Percentiles rank a stretch among this genome's conserved stretches.
phyloP scores from a whole-genome alignment of 805 yeast species.

The Schwanniomyces yamadae region DNA sequence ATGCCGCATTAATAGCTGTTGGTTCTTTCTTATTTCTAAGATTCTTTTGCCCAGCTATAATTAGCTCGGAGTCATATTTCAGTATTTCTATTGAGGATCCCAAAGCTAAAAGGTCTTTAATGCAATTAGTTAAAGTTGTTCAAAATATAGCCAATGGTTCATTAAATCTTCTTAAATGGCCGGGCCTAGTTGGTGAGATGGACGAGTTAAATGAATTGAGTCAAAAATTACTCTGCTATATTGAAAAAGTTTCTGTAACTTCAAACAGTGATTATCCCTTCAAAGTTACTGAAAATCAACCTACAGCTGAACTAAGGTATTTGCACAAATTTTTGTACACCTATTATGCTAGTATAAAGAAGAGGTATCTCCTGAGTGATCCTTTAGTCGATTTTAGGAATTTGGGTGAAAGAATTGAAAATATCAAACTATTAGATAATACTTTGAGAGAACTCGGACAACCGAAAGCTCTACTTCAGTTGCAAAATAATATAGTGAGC shows the following conservation, averaged over 20 bases:
- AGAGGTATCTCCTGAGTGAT: slow-evolving; percentile 24
- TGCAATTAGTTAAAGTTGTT: slow-evolving; percentile 76
- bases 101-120: slow-evolving; percentile 60
- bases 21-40: slow-evolving; percentile 86
- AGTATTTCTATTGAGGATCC: slow-evolving; percentile 26
- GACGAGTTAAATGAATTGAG: slow-evolving; percentile 37
- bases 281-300: slow-evolving; percentile 22
- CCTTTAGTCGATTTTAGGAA: slow-evolving; percentile 14
- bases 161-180: slow-evolving; percentile 62
- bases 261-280: slow-evolving; percentile 25
- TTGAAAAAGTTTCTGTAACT: slow-evolving; percentile 22
- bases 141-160: slow-evolving; percentile 89
- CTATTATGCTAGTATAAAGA: slow-evolving; percentile 31
- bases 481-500: slow-evolving; percentile 55
- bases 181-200: slow-evolving; percentile 43
- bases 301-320: slow-evolving; percentile 38
- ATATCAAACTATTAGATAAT: slow-evolving; percentile 44
- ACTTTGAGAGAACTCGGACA: slow-evolving; percentile 53
- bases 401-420: slow-evolving; percentile 21
- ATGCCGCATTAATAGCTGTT: slow-evolving; percentile 61
- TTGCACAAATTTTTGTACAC: slow-evolving; percentile 40
- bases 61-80: slow-evolving; percentile 70
- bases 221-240: slow-evolving; percentile 26
- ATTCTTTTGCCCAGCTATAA: slow-evolving; percentile 87
- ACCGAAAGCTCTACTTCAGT: slow-evolving; percentile 55